phyloP scores from a whole-genome alignment of 2,329 filamentous ascomycete genomes.

The Diaporthe sp. region DNA sequence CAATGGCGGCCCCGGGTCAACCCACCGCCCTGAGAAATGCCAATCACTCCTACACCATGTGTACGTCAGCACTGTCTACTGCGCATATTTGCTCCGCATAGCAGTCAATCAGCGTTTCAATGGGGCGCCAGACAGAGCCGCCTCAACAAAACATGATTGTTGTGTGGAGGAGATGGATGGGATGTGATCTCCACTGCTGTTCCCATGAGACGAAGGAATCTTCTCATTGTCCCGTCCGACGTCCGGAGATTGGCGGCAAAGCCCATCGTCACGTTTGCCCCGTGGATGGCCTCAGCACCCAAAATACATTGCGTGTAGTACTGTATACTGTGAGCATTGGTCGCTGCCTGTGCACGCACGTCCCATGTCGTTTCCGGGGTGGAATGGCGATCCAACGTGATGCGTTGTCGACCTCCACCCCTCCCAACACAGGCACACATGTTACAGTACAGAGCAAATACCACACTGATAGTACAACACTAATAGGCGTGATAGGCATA shows the following conservation, averaged over 20 bases:
- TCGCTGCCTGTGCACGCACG: constrained; percentile 24
- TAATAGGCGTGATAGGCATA: constrained; percentile 7
- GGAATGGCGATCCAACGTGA: constrained; percentile 34
- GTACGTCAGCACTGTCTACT: not conserved
- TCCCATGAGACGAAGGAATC: constrained; percentile 17
- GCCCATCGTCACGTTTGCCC: constrained; percentile 11
- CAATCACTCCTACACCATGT: not conserved
- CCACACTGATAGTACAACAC: constrained; percentile 11
- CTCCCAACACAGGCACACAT: constrained; percentile 4
- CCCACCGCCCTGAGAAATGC: not conserved
- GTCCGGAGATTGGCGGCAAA: constrained; percentile 3
- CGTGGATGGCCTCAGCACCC: not conserved
- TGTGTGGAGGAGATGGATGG: not conserved
- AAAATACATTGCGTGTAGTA: constrained; percentile 3
- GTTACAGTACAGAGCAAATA: constrained; percentile 16
- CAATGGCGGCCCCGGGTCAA: not conserved
- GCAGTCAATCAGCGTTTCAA: not conserved
- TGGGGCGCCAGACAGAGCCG: constrained; percentile 12
- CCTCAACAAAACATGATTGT: constrained; percentile 17
- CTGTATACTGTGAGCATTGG: constrained; percentile 16
- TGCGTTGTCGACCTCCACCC: constrained; percentile 35
- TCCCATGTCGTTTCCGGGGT: constrained; percentile 27
- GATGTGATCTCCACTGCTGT: constrained; percentile 17
- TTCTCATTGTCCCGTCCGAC: not conserved
- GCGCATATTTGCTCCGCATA: not conserved